Percentiles rank a stretch among this genome's conserved stretches.
These are phyloP conservation scores for Monosporascus sp. DNA, from an alignment of 2,329 filamentous ascomycete genomes.

Conservation along the genomic window DNA sequence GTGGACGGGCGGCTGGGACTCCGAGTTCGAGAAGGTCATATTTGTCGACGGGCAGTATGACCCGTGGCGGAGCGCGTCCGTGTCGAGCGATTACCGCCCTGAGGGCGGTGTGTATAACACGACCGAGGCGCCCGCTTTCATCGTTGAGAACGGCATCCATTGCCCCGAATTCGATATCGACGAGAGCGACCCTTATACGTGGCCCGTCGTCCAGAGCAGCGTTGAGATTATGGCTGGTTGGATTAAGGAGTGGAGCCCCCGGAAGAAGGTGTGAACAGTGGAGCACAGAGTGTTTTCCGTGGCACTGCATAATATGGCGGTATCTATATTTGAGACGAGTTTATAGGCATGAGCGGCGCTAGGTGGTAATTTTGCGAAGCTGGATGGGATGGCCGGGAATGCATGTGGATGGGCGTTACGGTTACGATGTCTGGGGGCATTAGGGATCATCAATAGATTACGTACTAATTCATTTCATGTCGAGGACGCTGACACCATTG, in stretches of 20 bases:
- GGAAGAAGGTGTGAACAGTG: too few relatives aligned
- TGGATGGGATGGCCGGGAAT: too few relatives aligned
- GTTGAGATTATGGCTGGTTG: conserved; percentile 12
- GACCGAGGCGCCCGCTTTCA: conserved; percentile 7
- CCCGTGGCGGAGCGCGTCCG: conserved; percentile 19
- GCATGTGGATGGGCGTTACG: too few relatives aligned
- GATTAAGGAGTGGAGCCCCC: conserved; percentile 9
- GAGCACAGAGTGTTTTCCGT: too few relatives aligned
- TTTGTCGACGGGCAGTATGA: conserved; percentile 27
- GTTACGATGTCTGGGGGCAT: too few relatives aligned
- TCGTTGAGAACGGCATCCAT: conserved; percentile 12
- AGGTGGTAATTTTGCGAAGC: too few relatives aligned
- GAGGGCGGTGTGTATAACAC: conserved; percentile 9
- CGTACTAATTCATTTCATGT: too few relatives aligned
- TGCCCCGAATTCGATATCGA: conserved; percentile 9
- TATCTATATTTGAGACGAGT: too few relatives aligned
- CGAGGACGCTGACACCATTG: too few relatives aligned
- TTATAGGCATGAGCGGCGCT: too few relatives aligned
- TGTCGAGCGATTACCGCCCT: conserved; percentile 10
- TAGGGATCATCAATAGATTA: too few relatives aligned
- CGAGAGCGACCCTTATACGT: conserved; percentile 1
- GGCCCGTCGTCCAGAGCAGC: conserved; percentile 5
- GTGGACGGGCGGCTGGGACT: conserved; percentile 24
- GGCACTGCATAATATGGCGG: too few relatives aligned
- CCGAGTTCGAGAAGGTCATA: conserved; percentile 19